Evolutionary conservation across 2,329 filamentous ascomycete genomes (phyloP).

Genomic region (Amylocarpus encephaloides): DNA sequence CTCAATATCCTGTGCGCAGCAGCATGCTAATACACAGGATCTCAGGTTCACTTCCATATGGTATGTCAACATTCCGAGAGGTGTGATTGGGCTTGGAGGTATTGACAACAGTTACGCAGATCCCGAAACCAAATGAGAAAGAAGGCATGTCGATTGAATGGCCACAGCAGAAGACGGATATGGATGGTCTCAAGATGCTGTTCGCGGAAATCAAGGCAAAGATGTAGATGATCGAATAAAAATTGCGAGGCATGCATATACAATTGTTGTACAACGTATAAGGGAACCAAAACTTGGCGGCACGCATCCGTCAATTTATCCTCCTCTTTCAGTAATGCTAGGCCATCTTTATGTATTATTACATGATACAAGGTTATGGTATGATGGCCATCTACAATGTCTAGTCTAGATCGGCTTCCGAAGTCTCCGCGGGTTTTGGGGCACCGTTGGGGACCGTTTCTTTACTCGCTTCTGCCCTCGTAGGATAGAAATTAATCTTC

Average conservation of each 20-base stretch:
- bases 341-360: not conserved
- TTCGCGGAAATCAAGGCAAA: conserved; percentile 81
- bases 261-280: not conserved
- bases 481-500: conserved; percentile 63
- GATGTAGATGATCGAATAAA: conserved; percentile 51
- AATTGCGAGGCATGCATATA: too few species aligned
- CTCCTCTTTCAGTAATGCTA: not conserved
- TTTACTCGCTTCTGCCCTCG: conserved; percentile 2
- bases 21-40: not conserved
- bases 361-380: conserved; percentile 5
- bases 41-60: conserved; percentile 87
- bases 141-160: conserved; percentile 78
- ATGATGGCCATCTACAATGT: not conserved
- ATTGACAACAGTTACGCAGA: conserved; percentile 42
- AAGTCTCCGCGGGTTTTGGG: conserved; percentile 18
- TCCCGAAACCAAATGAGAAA: conserved; percentile 81
- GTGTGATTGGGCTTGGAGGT: not conserved
- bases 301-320: not conserved
- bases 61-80: conserved; percentile 39
- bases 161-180: conserved; percentile 70
- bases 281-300: not conserved
- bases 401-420: conserved; percentile 28
- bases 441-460: conserved; percentile 11
- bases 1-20: not conserved
- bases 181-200: conserved; percentile 75